Evolutionary conservation across 768 basidiomycete species (phyloP), one percentile per base, ranked within the genome.

Genomic region (Rhodocollybia butyracea): DNA sequence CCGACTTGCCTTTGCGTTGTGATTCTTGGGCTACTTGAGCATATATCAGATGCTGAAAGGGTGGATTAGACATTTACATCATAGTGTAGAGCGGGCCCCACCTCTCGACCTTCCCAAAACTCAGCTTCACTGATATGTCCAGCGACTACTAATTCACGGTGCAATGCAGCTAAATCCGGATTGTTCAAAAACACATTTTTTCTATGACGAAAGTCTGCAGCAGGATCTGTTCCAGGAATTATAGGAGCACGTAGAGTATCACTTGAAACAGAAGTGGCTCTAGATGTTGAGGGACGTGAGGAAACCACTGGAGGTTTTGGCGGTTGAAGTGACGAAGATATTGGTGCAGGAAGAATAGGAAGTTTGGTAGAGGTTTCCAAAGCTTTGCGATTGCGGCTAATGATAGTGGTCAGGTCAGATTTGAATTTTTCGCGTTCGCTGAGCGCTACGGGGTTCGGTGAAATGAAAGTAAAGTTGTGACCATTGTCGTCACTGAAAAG

Each of bases 71-170:
- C 8, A 12, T 27, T 1, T 15, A 36, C 10, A 21, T 15, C 3
- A 42, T 46, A 54, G 57, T 46, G 53, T 54, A 54, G 57, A 59
- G 42, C 26, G 47, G 58, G 43, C 63, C 66, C 51, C 66, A 97
- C 93, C 81, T 97, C 90, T 65, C 97, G 79, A 30, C 94, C 93
- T 58, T 94, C 94, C 97, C 97, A 98, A 68, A 98, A 99, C 61
- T 99, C 97, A 0, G 84, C 81, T 69, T 98, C 95, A 1, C 88
- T 88, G 29, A 99, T 89, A 59, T 91, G 87, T 10, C 87, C 85
- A 27, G 76, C 77, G 70, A 91, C 83, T 43, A 98, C 97, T 57
- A 98, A 82, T 46, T 96, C 91, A 36, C 85, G 84, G 68, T 98
- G 95, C 41, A 99, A 74, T 11, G 82, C 69, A 19, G 85, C 86